A percentile compares a stretch with the other conserved stretches of the same genome.
Conservation (phyloP, 2,329 filamentous ascomycete species). For the Neonectria sp. region DNA sequence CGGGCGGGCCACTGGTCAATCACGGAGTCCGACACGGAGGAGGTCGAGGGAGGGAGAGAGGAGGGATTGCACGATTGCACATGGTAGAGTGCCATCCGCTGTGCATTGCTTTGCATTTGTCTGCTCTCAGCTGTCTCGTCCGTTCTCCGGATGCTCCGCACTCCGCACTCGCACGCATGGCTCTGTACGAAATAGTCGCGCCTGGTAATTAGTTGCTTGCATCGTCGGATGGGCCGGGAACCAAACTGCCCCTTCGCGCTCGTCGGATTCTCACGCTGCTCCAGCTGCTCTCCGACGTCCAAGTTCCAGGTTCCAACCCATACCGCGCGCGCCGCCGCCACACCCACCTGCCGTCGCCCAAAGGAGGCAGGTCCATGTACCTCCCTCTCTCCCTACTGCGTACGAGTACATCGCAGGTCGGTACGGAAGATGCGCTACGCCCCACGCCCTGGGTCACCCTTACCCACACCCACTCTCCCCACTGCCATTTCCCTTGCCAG, state of each 20-base stretch:
- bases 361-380: slow-evolving; percentile 18
- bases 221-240: slow-evolving; percentile 46
- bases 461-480: slow-evolving; percentile 42
- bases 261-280: slow-evolving; percentile 19
- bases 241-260: slow-evolving; percentile 29
- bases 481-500: slow-evolving; percentile 49
- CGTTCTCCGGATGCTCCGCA: slow-evolving; percentile 24
- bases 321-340: slow-evolving; percentile 33
- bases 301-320: slow-evolving; percentile 21
- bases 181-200: slow-evolving; percentile 11
- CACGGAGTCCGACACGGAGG: slow-evolving; percentile 7
- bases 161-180: slow-evolving; percentile 9
- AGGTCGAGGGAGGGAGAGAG: slow-evolving; percentile 4
- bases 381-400: neutral
- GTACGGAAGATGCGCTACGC: slow-evolving; percentile 30
- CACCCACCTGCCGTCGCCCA: slow-evolving; percentile 35
- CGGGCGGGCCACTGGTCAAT: slow-evolving; percentile 5
- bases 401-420: slow-evolving; percentile 8
- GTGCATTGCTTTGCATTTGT: slow-evolving; percentile 12
- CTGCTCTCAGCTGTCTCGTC: neutral
- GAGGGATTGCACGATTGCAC: neutral
- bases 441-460: slow-evolving; percentile 42
- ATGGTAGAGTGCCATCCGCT: neutral
- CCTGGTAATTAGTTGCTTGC: neutral
- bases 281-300: slow-evolving; percentile 1